These are phyloP conservation scores for Podaxis sp. DNA, from an alignment of 768 basidiomycete species.

Conservation along the genomic window DNA sequence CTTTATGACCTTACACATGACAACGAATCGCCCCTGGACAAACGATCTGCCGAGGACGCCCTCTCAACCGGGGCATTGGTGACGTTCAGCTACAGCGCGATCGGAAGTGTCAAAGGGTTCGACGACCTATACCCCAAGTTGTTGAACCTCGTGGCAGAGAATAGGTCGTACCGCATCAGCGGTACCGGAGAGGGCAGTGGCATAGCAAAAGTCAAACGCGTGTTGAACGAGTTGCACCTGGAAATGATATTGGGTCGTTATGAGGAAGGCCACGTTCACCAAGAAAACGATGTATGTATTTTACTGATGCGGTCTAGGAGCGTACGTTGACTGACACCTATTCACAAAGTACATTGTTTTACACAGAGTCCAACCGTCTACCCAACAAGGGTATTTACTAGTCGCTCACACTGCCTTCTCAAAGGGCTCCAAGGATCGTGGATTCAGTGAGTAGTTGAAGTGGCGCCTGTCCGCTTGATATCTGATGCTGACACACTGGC, in stretches of 20 bases:
- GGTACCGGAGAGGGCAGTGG: constrained; percentile 54
- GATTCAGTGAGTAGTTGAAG: constrained; percentile 55
- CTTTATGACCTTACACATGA: constrained; percentile 97
- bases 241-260: constrained; percentile 90
- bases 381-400: constrained; percentile 90
- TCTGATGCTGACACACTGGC: neutral
- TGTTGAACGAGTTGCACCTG: constrained; percentile 83
- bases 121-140: constrained; percentile 96
- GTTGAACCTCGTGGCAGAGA: constrained; percentile 86
- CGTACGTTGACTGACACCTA: neutral
- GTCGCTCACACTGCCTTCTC: constrained; percentile 91
- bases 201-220: constrained; percentile 57
- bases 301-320: constrained; percentile 18
- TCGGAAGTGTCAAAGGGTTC: constrained; percentile 95
- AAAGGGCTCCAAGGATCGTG: constrained; percentile 80
- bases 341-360: constrained; percentile 80
- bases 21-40: constrained; percentile 89
- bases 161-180: constrained; percentile 72
- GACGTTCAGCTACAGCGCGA: constrained; percentile 83
- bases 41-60: constrained; percentile 91
- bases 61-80: constrained; percentile 93
- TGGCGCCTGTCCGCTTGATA: neutral
- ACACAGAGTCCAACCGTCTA: constrained; percentile 86
- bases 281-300: constrained; percentile 85
- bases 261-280: constrained; percentile 93